Base-by-base conservation (phyloP, 208 protist species). In the Crithidia bombi region DNA sequence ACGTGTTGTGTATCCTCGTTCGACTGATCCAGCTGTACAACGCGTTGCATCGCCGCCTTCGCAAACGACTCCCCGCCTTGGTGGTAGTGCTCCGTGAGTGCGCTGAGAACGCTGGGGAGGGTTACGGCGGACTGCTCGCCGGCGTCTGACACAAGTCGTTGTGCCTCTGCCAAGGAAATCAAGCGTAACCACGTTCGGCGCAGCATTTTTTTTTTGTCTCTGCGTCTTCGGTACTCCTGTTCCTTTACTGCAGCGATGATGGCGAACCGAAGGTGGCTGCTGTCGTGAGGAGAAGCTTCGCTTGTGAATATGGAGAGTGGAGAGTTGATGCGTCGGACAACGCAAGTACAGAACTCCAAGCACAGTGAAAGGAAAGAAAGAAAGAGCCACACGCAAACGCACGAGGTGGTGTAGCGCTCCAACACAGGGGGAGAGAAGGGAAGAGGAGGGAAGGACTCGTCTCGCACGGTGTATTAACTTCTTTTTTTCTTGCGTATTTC, bases 1-100 rank as follows among this genome's bases (percentile, higher is more conserved):
- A 93, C 83, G 46, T 75, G 33, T 23, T 44, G 57, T 17, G 82
- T 86, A 69, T 91, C 88, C n/a, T 67, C 78, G 65, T 89, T 79
- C 4, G 79, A 88, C 32, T 73, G 56, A 56, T 93, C 88, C 17
- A 93, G 73, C 44, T 75, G 66, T 35, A 93, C 68, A 2, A 93
- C 63, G 21, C 79, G 75, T 3, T 77, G 69, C 25, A 93, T 51
- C 5, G 85, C 69, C 1, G 70, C 65, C 51, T 64, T 72, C 38
- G 68, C 28, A 36, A 84, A 82, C 14, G 35, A 43, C 65, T 88
- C 82, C 15, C 67, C 79, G 15, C 67, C 66, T 19, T 69, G 44
- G 4, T 33, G 58, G 70, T 78, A 75, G 61, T 88, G 78, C 47
- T 75, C 73, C 3, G 26, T 35, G 7, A 88, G 71, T 1, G 70